Base-by-base conservation (phyloP, 2,329 filamentous ascomycete genomes). In the Curvularia sp. region DNA sequence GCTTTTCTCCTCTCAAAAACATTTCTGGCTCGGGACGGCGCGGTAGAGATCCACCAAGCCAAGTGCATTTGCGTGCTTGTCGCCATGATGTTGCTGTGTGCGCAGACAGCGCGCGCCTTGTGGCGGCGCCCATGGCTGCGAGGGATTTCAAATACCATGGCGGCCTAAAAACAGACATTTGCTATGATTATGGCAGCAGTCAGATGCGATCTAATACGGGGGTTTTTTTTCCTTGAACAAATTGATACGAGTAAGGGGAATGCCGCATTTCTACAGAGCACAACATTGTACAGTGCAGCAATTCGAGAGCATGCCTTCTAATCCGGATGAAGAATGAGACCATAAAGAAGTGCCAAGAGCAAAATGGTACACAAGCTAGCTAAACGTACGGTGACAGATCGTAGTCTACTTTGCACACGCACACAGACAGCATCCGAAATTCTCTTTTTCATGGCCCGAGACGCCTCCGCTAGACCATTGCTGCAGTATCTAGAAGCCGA, bases 391-490 rank as follows among this genome's bases (percentile, higher is more conserved):
- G 18, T 32, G 32, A 34, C n/a, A 38, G 18, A 45, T 28, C 13
- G 50, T 43, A 18, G 55, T 59, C 49, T 60, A 52, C 21, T 58
- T 3, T 36, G 32, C 32, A 36, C 32, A 36, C 32, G 23, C 49
- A 34, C 36, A 30, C 19, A 39, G 47, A 49, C 27, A 30, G 34
- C 49, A 49, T 50, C 28, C 50, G 15, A 34, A 54, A 49, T 65
- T 65, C 63, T 69, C 38, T 34, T 49, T 57, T 60, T 59, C 54
- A 59, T 64, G 60, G 45, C 34, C 61, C 66, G 39, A 63, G 67
- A 66, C 64, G 65, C 69, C 67, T 63, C 63, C 64, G 61, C 63
- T 70, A 59, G 55, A 58, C 47, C 36, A 58, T 61, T 63, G 54
- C 57, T 53, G 32, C 52, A 46, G 49, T 49, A 28, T 49, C 46